phyloP scores from a whole-genome alignment of 345 rosid genomes.

The Euphorbia pulcherrima region DNA sequence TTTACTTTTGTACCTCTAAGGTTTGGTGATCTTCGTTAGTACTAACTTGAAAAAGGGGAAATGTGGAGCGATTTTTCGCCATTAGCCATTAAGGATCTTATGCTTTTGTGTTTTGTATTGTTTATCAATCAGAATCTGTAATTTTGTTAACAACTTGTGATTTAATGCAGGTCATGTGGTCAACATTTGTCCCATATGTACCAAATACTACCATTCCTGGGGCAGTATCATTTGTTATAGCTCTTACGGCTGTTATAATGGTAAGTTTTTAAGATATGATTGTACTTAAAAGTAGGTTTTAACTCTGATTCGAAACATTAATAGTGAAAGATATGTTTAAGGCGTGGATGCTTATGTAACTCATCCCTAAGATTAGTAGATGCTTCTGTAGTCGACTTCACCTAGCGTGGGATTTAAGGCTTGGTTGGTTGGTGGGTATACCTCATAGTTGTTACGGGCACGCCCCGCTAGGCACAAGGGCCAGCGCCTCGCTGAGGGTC shows the following conservation, averaged over 20 bases:
- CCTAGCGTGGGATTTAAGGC: too few relatives aligned
- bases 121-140: background rate
- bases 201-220: conserved; percentile 72
- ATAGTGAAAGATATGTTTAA: background rate
- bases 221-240: conserved; percentile 45
- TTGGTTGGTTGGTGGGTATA: too few relatives aligned
- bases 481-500: too few relatives aligned
- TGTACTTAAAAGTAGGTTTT: background rate
- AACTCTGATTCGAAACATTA: background rate
- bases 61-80: background rate
- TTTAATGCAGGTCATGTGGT: conserved; percentile 73
- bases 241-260: conserved; percentile 67
- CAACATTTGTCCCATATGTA: conserved; percentile 75
- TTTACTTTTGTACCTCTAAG: background rate
- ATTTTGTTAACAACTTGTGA: conserved; percentile 2
- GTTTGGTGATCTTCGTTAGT: background rate
- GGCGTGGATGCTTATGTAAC: background rate
- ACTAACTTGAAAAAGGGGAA: background rate
- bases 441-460: too few relatives aligned
- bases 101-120: background rate
- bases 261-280: conserved; percentile 36
- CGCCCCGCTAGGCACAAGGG: too few relatives aligned
- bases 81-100: background rate
- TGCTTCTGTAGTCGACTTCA: too few relatives aligned
- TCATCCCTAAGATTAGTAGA: too few relatives aligned